phyloP scores from a whole-genome alignment of 352 stramenopile genomes.

The Pythium grandisporangium region DNA sequence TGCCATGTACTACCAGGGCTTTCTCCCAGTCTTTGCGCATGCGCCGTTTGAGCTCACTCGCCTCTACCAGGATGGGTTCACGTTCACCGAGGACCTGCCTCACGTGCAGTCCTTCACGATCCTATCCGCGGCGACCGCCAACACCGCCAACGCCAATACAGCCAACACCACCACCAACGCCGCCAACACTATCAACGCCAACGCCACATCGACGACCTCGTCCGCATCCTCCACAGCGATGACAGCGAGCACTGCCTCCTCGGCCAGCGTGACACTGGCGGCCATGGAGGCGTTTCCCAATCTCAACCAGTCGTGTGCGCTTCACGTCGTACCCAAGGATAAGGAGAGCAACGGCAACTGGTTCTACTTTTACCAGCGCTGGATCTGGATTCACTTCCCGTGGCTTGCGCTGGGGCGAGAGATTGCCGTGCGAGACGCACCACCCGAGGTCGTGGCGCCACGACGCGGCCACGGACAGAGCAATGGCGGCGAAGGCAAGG shows the following conservation, averaged over 20 bases:
- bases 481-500: background rate
- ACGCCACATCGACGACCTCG: constrained; percentile 3
- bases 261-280: constrained; percentile 7
- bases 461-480: no score
- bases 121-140: constrained; percentile 6
- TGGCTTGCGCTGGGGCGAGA: constrained; percentile 82
- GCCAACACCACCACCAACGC: no score
- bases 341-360: constrained; percentile 41
- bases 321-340: constrained; percentile 21
- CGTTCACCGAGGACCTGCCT: constrained; percentile 55
- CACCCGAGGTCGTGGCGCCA: constrained; percentile 22
- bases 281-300: constrained; percentile 18
- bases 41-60: constrained; percentile 60
- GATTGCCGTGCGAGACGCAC: constrained; percentile 46
- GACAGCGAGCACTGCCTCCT: constrained; percentile 17
- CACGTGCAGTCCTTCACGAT: constrained; percentile 23
- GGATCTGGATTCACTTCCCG: constrained; percentile 92
- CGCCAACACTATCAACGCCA: constrained; percentile 1
- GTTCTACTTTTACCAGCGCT: constrained; percentile 88
- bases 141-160: background rate
- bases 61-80: constrained; percentile 63
- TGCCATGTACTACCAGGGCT: constrained; percentile 58
- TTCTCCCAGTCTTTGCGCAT: constrained; percentile 68
- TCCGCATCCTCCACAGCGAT: constrained; percentile 15
- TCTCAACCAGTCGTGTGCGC: constrained; percentile 10